phyloP scores from a whole-genome alignment of 306 rosid species.

The Amphicarpaea edgeworthii region DNA sequence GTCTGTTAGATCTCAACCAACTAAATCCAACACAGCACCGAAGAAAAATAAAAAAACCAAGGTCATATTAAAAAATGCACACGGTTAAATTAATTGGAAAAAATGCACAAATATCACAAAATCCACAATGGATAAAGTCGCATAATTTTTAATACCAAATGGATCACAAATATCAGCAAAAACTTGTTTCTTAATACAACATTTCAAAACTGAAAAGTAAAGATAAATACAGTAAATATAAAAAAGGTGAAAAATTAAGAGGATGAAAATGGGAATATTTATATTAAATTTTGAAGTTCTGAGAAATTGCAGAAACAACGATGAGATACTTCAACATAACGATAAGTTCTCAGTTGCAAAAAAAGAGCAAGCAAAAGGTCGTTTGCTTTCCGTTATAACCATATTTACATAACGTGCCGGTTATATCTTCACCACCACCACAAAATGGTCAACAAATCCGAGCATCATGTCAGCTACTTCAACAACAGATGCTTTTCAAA shows the following conservation, averaged over 20 bases:
- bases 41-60: no score
- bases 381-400: conserved; percentile 29
- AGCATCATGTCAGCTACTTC: conserved; percentile 45
- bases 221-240: no score
- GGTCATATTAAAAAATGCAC: no score
- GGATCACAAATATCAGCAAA: no score
- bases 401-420: conserved; percentile 49
- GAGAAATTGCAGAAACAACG: conserved; percentile 49
- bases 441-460: conserved; percentile 24
- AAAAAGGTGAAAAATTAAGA: no score
- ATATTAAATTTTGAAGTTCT: conserved; percentile 3
- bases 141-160: no score
- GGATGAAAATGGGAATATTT: background rate
- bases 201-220: no score
- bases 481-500: background rate
- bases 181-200: no score
- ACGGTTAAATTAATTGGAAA: background rate
- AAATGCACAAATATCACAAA: background rate
- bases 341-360: conserved; percentile 54
- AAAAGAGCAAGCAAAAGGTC: background rate
- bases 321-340: conserved; percentile 47
- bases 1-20: conserved; percentile 43
- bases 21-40: conserved; percentile 26
- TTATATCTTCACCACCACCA: conserved; percentile 20
- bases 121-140: conserved; percentile 8